Conservation (phyloP, 257 asterid genomes). For the Echites panduratus region DNA sequence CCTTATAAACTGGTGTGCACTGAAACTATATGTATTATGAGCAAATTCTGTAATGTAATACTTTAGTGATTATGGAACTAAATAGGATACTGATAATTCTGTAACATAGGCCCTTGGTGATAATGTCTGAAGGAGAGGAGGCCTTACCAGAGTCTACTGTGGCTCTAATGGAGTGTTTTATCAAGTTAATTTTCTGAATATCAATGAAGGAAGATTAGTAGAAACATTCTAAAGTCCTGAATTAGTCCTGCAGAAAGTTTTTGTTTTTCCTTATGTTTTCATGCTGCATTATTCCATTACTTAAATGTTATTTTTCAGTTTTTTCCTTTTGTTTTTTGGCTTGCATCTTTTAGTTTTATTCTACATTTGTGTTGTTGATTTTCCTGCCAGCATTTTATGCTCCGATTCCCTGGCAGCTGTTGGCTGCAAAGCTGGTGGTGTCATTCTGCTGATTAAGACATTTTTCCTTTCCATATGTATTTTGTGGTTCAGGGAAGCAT, state of each 20-base stretch:
- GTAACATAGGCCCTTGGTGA: not conserved
- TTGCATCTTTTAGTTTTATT: not conserved
- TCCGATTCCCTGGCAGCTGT: not conserved
- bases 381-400: not conserved
- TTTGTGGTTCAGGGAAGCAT: conserved; percentile 62
- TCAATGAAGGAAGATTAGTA: not conserved
- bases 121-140: not conserved
- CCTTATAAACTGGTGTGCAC: not conserved
- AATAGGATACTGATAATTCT: too few species aligned
- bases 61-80: not conserved
- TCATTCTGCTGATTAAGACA: not conserved
- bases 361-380: not conserved
- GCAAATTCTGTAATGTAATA: not conserved
- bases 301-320: not conserved
- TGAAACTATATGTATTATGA: not conserved
- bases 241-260: not conserved
- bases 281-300: not conserved
- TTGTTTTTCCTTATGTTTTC: not conserved
- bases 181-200: not conserved
- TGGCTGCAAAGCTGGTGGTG: not conserved
- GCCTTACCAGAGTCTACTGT: not conserved
- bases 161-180: not conserved
- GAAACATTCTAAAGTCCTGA: not conserved
- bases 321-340: not conserved
- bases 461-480: not conserved